Base-by-base conservation (phyloP, 441 rosid genomes). In the Bocquillonia castaneifolia region DNA sequence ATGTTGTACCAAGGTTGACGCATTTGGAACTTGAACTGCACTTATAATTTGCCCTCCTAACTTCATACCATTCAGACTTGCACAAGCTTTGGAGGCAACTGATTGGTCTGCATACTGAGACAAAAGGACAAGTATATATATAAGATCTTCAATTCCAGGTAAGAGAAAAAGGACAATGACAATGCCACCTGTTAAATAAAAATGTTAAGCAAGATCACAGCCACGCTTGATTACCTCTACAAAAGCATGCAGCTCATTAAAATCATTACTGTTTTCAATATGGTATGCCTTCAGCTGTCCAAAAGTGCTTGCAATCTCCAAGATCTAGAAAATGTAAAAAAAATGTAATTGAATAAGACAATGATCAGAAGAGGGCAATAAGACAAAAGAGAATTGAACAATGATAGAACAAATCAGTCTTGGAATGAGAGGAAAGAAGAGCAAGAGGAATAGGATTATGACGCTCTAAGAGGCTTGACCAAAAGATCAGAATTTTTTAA, bases 1-100 rank as follows among this genome's bases (percentile, higher is more conserved):
- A 31, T 22, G 40, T 45, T 45, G 69, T 90, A 94, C 97, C 96
- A 62, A 37, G 54, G 73, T 23, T 40, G 73, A 39, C 63, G 80
- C 76, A 73, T 82, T 58, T 28, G 84, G 85, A 78, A 78, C 54
- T 78, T 82, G 94, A 75, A 90, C 91, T 25, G 80, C 96, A 77
- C 89, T 87, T 61, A 94, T 65, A 54, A 83, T 79, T 82, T 85
- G 84, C 72, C 96, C 98, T 71, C 96, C 98, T 71, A 94, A 75
- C 83, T 87, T 92, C 92, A 92, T 83, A 61, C 99, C 98, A 80
- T 88, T 92, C 57, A 94, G 83, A 65, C 91, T 93, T 48, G 84
- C 94, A 79, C 97, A 88, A 59, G 98, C 98, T 85, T 79, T 94
- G 74, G 50, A 77, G 64, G 98, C 79, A 63, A 82, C 78, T 51